phyloP scores from a whole-genome alignment of 2,329 filamentous ascomycete species.

The Aspergillus costaricaensis region DNA sequence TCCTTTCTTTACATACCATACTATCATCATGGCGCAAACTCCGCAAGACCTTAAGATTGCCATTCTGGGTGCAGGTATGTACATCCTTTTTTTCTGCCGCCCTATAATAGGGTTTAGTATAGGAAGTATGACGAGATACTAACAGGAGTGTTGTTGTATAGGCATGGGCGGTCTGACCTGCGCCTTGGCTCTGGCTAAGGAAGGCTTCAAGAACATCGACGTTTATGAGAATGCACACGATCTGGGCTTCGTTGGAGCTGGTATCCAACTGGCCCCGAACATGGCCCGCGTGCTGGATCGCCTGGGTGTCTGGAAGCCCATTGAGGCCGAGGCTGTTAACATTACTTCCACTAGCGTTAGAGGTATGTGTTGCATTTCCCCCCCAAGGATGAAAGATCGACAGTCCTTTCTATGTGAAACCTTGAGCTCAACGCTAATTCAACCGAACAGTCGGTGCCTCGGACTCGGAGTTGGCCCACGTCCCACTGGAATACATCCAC shows the following conservation, averaged over 20 bases:
- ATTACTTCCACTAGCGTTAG: constrained; percentile 72
- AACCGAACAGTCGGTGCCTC: constrained; percentile 62
- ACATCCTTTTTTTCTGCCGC: neutral
- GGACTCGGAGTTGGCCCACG: constrained; percentile 69
- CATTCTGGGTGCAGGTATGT: constrained; percentile 49
- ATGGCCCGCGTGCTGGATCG: constrained; percentile 74
- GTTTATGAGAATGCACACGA: constrained; percentile 73
- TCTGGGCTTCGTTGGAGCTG: constrained; percentile 79
- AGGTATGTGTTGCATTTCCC: constrained; percentile 44
- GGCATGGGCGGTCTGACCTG: constrained; percentile 75
- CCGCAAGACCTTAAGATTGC: constrained; percentile 45
- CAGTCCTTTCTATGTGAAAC: neutral
- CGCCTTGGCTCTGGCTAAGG: constrained; percentile 72
- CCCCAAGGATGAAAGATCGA: neutral
- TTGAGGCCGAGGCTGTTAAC: constrained; percentile 70
- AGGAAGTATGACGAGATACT: no score
- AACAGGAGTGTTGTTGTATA: neutral
- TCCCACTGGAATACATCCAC: constrained; percentile 68
- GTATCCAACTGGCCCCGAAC: constrained; percentile 82
- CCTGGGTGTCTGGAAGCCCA: constrained; percentile 71
- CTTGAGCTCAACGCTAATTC: neutral
- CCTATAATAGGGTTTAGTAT: no score
- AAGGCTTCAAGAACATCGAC: constrained; percentile 71
- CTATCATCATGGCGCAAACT: constrained; percentile 27
- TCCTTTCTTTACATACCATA: neutral